Evolutionary conservation across 306 rosid species (phyloP).

Genomic region (Trifolium subterraneum): DNA sequence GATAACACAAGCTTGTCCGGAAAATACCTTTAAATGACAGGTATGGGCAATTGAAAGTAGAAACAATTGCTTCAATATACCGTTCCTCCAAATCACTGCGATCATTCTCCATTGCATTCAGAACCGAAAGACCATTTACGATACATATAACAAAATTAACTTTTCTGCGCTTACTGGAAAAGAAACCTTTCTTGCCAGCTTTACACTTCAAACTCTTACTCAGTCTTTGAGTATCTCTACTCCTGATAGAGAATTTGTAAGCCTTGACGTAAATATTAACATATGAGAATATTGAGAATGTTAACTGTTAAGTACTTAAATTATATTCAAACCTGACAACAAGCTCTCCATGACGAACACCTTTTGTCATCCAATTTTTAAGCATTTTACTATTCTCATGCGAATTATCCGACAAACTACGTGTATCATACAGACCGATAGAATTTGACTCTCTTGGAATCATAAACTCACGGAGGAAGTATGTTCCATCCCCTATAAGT

Average conservation of each 20-base stretch:
- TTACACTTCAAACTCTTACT: conserved; percentile 55
- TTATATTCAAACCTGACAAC: conserved; percentile 64
- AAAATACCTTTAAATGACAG: conserved; percentile 76
- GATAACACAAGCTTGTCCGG: conserved; percentile 12
- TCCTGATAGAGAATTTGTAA: conserved; percentile 58
- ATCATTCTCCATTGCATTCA: conserved; percentile 57
- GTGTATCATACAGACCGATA: conserved; percentile 81
- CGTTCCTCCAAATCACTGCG: conserved; percentile 47
- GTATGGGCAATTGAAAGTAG: conserved; percentile 68
- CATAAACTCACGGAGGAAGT: conserved; percentile 84
- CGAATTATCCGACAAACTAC: conserved; percentile 62
- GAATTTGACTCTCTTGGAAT: conserved; percentile 71
- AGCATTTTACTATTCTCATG: conserved; percentile 54
- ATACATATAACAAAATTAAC: conserved; percentile 79
- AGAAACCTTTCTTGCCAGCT: conserved; percentile 48
- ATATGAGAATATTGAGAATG: conserved; percentile 32
- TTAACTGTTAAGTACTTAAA: conserved; percentile 38
- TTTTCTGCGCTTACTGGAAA: conserved; percentile 53
- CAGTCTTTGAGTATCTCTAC: conserved; percentile 56
- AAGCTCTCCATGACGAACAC: conserved; percentile 75
- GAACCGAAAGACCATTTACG: conserved; percentile 66
- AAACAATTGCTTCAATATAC: conserved; percentile 51
- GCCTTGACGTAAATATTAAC: conserved; percentile 32
- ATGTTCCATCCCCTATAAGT: conserved; percentile 71
- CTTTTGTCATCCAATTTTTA: conserved; percentile 76